phyloP scores from a whole-genome alignment of 768 basidiomycete genomes.

The Tricholoma matsutake region DNA sequence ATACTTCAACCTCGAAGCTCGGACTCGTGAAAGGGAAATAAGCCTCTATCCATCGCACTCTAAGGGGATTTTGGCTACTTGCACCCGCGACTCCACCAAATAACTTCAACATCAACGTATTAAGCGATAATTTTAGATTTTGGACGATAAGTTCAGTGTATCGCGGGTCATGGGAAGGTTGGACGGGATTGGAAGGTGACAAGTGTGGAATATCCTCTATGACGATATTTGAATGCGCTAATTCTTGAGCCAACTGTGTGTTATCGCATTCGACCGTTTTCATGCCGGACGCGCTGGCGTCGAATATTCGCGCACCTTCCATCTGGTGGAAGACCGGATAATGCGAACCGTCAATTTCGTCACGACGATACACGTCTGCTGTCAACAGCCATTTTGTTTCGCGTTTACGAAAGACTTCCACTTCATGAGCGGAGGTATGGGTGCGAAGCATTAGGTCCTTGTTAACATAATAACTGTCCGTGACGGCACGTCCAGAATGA shows the following conservation, averaged over 20 bases:
- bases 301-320: slow-evolving; percentile 87
- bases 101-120: slow-evolving; percentile 76
- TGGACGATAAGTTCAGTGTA: slow-evolving; percentile 72
- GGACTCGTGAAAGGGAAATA: slow-evolving; percentile 98
- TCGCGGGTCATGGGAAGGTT: slow-evolving; percentile 70
- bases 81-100: slow-evolving; percentile 63
- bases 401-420: slow-evolving; percentile 80
- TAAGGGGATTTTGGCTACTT: slow-evolving; percentile 64
- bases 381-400: slow-evolving; percentile 85
- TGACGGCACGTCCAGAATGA: slow-evolving; percentile 87
- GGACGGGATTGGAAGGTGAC: slow-evolving; percentile 74
- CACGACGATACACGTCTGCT: slow-evolving; percentile 95
- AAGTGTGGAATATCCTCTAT: slow-evolving; percentile 85
- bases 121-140: slow-evolving; percentile 88
- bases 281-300: slow-evolving; percentile 52
- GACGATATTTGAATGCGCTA: slow-evolving; percentile 71
- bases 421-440: slow-evolving; percentile 98
- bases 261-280: slow-evolving; percentile 72
- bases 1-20: slow-evolving; percentile 97
- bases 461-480: slow-evolving; percentile 97
- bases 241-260: slow-evolving; percentile 49
- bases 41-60: slow-evolving; percentile 96
- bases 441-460: slow-evolving; percentile 88
- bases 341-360: slow-evolving; percentile 96
- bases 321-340: slow-evolving; percentile 99